Evolutionary conservation across 2,329 filamentous ascomycete species (phyloP), one percentile per base, ranked within the genome.

Genomic region (Chaetomiaceae sp.): DNA sequence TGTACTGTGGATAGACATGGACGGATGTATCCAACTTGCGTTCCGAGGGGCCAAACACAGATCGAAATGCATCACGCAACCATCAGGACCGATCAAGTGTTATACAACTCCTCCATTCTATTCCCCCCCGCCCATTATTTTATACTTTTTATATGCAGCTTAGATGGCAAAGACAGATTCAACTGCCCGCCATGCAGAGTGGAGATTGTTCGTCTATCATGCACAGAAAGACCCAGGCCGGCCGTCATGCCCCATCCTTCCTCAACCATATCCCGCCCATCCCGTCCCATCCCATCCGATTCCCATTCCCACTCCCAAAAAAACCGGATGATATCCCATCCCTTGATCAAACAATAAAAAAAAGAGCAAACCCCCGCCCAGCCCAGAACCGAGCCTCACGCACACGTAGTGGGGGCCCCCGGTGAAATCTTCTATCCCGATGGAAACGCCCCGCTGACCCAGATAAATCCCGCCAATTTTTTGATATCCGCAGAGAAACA

Each of bases 121-220:
- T 41, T 41, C 13, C 38, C 3, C 9, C 6, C 25, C 30, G 10
- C 30, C 30, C 25, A 40, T 48, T 19, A 27, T 27, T 44, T 38
- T 31, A n/a, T 41, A 6, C 2, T 27, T 40, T 25, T n/a, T 16
- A 25, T 38, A 20, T 5, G 3, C 16, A 27, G 40, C 40, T 19
- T 40, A 40, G 21, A 45, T 35, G 41, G 42, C 48, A 44, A 50
- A 35, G 12, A 40, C 6, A 10, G 38, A 33, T 34, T n/a, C 10
- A 12, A 10, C 41, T 42, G 45, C 50, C 35, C 27, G 50, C 50
- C 48, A 50, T 54, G 48, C 39, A 50, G 51, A 54, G 51, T 50
- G 51, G 51, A 54, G 46, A 48, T 48, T 41, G 25, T 41, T 37
- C 12, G 30, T n/a, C 30, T 33, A 10, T 27, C n/a, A n/a, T n/a